phyloP scores from a whole-genome alignment of 108 stramenopile species.

The Nitzschia sp. region DNA sequence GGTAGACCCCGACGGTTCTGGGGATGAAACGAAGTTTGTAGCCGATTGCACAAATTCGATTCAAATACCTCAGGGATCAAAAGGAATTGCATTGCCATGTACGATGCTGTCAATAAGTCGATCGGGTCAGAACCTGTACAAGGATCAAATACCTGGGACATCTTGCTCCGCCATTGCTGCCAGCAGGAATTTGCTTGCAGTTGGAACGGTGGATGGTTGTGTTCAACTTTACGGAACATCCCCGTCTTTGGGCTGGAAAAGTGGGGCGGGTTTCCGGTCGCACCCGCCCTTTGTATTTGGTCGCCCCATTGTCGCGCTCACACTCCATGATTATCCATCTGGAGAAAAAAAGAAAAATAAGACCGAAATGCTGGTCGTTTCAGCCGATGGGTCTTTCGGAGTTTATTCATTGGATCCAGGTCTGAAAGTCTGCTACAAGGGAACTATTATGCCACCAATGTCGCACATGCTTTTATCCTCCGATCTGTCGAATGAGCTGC shows the following conservation, averaged over 20 bases:
- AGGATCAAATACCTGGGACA: constrained; percentile 67
- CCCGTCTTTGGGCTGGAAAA: constrained; percentile 71
- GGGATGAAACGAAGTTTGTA: constrained; percentile 26
- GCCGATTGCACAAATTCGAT: constrained; percentile 74
- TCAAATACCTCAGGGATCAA: constrained; percentile 36
- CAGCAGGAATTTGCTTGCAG: constrained; percentile 47
- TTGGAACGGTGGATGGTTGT: constrained; percentile 76
- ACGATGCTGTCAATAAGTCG: constrained; percentile 63
- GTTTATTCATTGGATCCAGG: constrained; percentile 54
- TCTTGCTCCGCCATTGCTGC: constrained; percentile 67
- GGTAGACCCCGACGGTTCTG: constrained; percentile 1
- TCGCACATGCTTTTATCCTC: constrained; percentile 67
- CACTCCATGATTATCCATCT: constrained; percentile 23
- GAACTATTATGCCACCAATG: constrained; percentile 78
- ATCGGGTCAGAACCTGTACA: constrained; percentile 55
- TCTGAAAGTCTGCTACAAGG: constrained; percentile 60
- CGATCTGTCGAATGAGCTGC: constrained; percentile 20
- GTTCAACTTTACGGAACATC: constrained; percentile 79
- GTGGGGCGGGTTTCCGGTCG: constrained; percentile 65
- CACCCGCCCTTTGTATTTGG: constrained; percentile 77
- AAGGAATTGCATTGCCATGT: constrained; percentile 47
- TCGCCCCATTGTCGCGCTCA: constrained; percentile 52
- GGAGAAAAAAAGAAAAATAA: neutral
- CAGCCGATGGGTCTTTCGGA: constrained; percentile 68
- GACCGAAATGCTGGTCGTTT: constrained; percentile 63